Base-by-base conservation (phyloP, 2,329 filamentous ascomycete genomes). In the Coleophoma eucalyptorum region DNA sequence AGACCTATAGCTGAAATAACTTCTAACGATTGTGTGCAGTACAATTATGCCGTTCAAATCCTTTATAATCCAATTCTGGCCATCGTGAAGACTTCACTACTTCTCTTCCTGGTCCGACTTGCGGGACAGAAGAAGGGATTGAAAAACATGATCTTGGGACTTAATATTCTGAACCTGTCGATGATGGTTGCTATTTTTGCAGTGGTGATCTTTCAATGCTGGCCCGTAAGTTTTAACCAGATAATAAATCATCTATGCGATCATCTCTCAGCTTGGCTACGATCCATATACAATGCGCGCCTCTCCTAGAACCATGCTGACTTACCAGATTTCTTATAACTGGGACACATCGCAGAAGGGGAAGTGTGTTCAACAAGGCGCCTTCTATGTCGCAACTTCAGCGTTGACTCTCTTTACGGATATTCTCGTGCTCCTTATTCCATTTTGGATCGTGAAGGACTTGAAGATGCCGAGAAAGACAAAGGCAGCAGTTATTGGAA, bases 321-420 rank as follows among this genome's bases (percentile, higher is more conserved):
- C 35, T 38, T 38, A 6, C 13, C 35, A 38, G 1, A 43, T 57
- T 18, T 18, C 44, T 13, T 48, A 38, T 38, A 50, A 55, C 21
- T 58, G 56, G 56, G 33, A 38, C 43, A 46, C 43, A 12, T 44
- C 46, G 3, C 21, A 55, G 5, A 40, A 48, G n/a, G 53, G 59
- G 1, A 68, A 69, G 26, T 87, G 84, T 62, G 80, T 76, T 48
- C 77, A 86, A 60, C 80, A 85, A 43, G 73, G 84, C 50, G 83
- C 80, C 1, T 74, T 87, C 31, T 86, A 86, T 58, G 78, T 86
- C 7, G 81, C 81, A 5, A 86, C 83, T 2, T 80, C 84, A 0
- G 82, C 82, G 0, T 74, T 86, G 49, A 87, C 87, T 65, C 83
- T 88, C 56, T 79, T 84, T 48, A 86, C 84, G n/a, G 84, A 88